Evolutionary conservation across 768 basidiomycete genomes (phyloP).

Genomic region (Tephrocybe rancida): DNA sequence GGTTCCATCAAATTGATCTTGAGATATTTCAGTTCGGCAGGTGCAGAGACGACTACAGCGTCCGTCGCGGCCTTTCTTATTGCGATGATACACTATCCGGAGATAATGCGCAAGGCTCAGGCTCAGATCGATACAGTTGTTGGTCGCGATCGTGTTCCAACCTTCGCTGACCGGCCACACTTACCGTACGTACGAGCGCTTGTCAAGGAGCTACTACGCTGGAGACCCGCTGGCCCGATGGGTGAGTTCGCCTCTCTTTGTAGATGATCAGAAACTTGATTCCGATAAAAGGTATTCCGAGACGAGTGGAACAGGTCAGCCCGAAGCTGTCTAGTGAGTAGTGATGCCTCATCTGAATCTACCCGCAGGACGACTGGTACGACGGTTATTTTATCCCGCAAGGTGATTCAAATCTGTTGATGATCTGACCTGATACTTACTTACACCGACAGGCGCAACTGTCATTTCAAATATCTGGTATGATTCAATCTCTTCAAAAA

Average conservation of each 20-base stretch:
- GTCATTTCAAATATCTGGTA: conserved; percentile 3
- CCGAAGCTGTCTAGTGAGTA: not conserved
- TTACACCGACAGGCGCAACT: not conserved
- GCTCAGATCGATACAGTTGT: conserved; percentile 1
- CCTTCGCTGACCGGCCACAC: not conserved
- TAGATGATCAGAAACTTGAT: not conserved
- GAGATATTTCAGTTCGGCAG: conserved; percentile 1
- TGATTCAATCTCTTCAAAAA: not conserved
- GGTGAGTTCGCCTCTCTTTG: not conserved
- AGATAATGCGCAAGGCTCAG: conserved; percentile 5
- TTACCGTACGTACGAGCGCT: conserved; percentile 2
- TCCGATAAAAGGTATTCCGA: not conserved
- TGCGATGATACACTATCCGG: conserved; percentile 2
- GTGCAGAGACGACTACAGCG: conserved; percentile 4
- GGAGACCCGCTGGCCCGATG: conserved; percentile 1
- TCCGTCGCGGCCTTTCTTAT: not conserved
- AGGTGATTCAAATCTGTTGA: not conserved
- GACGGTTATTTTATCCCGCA: conserved; percentile 1
- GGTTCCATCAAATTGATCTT: no score
- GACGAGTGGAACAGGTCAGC: not conserved
- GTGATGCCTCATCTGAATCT: not conserved
- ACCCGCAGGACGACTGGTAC: conserved; percentile 5
- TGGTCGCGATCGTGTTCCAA: conserved; percentile 4
- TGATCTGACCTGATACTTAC: not conserved
- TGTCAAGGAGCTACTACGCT: conserved; percentile 4